These are phyloP conservation scores for Populus euphratica DNA, from an alignment of 345 rosid genomes.

Conservation along the genomic window DNA sequence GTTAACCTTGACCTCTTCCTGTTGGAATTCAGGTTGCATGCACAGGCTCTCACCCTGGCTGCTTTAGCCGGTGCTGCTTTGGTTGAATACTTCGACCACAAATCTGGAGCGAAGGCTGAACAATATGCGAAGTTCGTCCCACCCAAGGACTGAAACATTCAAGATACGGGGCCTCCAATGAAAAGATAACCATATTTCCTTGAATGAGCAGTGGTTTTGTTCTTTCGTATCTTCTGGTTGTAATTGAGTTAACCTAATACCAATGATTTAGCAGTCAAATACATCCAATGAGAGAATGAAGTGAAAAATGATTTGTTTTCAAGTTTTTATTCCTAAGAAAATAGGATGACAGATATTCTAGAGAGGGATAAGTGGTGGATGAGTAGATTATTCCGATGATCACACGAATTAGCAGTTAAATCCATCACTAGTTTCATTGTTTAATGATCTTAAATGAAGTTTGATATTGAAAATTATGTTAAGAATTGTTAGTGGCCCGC, in stretches of 20 bases:
- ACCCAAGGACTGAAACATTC: constrained; percentile 8
- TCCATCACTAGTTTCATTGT: background rate
- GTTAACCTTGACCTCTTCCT: background rate
- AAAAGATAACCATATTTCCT: background rate
- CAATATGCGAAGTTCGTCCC: constrained; percentile 50
- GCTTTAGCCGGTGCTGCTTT: constrained; percentile 90
- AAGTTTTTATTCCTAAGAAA: background rate
- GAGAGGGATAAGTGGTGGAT: background rate
- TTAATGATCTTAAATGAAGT: background rate
- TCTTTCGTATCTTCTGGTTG: background rate
- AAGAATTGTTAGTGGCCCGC: background rate
- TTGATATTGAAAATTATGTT: background rate
- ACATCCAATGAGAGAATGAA: background rate
- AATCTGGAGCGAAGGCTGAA: constrained; percentile 44
- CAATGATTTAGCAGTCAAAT: background rate
- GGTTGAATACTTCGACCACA: constrained; percentile 81
- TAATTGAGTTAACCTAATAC: background rate
- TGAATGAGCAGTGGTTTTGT: background rate
- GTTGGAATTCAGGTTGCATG: constrained; percentile 63
- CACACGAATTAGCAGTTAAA: background rate
- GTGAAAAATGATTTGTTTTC: background rate
- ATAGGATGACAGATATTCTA: background rate
- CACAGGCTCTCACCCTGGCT: constrained; percentile 84
- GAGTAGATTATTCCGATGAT: background rate
- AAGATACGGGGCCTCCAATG: background rate